phyloP scores from a whole-genome alignment of 805 yeast genomes.

The Starmerella bombi region DNA sequence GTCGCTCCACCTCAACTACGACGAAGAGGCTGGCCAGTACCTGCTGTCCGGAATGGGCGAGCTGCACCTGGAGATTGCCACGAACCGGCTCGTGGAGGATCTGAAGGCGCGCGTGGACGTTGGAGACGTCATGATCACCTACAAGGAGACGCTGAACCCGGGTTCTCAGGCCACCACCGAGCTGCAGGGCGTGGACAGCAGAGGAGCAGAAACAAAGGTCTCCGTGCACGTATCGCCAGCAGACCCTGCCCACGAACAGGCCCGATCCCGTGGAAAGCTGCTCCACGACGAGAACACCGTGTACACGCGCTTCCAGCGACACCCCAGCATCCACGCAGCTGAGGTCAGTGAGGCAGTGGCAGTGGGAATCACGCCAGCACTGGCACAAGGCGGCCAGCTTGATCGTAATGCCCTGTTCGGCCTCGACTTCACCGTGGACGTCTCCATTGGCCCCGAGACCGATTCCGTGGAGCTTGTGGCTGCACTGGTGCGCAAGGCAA shows the following conservation, averaged over 20 bases:
- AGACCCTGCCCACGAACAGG: not conserved
- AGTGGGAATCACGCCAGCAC: slow-evolving; percentile 29
- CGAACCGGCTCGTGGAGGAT: slow-evolving; percentile 64
- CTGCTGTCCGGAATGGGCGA: slow-evolving; percentile 95
- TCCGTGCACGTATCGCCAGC: slow-evolving; percentile 1
- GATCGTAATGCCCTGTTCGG: slow-evolving; percentile 45
- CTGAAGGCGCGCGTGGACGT: slow-evolving; percentile 69
- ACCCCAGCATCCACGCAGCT: slow-evolving; percentile 23
- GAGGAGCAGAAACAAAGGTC: slow-evolving; percentile 11
- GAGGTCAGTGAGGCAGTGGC: slow-evolving; percentile 23
- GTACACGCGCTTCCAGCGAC: slow-evolving; percentile 11
- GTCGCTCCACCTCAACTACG: slow-evolving; percentile 50
- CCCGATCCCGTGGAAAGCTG: not conserved
- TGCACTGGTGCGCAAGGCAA: slow-evolving; percentile 35
- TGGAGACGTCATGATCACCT: slow-evolving; percentile 79
- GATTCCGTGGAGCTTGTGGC: slow-evolving; percentile 32
- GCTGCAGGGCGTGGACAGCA: not conserved
- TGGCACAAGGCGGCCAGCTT: slow-evolving; percentile 34
- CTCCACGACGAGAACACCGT: slow-evolving; percentile 9
- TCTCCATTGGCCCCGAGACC: slow-evolving; percentile 44
- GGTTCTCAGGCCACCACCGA: not conserved
- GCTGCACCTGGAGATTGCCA: slow-evolving; percentile 78
- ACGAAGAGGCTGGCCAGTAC: slow-evolving; percentile 83
- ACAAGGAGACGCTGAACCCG: slow-evolving; percentile 51
- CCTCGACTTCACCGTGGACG: slow-evolving; percentile 41